A percentile compares a stretch with the other conserved stretches of the same genome.
Conservation (phyloP, 2,329 filamentous ascomycete species). For the Colletotrichum sp. region DNA sequence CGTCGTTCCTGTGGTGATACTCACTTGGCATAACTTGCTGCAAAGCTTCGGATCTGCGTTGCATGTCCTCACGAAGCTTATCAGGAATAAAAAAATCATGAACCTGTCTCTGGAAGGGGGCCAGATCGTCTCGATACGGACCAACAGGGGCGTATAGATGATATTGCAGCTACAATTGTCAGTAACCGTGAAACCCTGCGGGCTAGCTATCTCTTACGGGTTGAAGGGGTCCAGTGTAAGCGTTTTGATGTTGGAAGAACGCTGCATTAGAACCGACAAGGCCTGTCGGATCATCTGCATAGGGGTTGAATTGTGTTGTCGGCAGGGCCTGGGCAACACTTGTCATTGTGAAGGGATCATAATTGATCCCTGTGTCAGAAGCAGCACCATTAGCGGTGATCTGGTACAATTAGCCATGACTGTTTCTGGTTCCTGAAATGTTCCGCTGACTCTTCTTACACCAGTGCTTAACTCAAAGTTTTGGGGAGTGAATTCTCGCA, state of each 20-base stretch:
- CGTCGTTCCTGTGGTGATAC: conserved; percentile 17
- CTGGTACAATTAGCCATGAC: conserved; percentile 28
- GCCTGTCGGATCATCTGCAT: conserved; percentile 72
- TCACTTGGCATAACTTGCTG: conserved; percentile 82
- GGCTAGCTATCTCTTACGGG: conserved; percentile 52
- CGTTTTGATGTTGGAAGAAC: conserved; percentile 68
- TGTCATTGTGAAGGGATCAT: conserved; percentile 70
- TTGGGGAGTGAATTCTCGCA: conserved; percentile 65
- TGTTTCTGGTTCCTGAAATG: neutral
- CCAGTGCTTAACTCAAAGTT: conserved; percentile 57
- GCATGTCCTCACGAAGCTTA: conserved; percentile 83
- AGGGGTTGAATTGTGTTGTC: conserved; percentile 71
- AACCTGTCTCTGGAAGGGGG: conserved; percentile 83
- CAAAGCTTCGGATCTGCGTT: conserved; percentile 85
- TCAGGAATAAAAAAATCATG: conserved; percentile 94
- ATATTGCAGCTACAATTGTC: conserved; percentile 72
- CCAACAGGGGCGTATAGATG: conserved; percentile 91
- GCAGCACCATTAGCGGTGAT: conserved; percentile 50
- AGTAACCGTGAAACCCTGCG: conserved; percentile 9
- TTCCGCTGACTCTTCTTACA: conserved; percentile 38
- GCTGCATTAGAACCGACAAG: conserved; percentile 62
- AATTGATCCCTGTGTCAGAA: conserved; percentile 54
- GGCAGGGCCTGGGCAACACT: conserved; percentile 57
- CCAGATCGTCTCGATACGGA: conserved; percentile 79
- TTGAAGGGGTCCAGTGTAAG: conserved; percentile 59